phyloP scores from a whole-genome alignment of 2,329 filamentous ascomycete species.

The Fusarium globosum region DNA sequence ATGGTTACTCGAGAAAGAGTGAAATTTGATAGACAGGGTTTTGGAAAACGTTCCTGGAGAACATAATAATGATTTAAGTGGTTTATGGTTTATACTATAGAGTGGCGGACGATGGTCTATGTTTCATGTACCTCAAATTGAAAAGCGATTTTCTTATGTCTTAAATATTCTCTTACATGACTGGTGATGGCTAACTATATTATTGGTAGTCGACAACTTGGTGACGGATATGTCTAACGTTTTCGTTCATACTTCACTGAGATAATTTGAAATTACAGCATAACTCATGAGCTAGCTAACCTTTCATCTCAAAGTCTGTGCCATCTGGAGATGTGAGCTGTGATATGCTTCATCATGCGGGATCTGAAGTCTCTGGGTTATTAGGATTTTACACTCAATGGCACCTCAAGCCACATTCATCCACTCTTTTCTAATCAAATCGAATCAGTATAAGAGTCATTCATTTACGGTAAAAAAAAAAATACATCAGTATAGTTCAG shows the following conservation, averaged over 20 bases:
- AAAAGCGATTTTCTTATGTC: constrained; percentile 35
- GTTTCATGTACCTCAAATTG: constrained; percentile 33
- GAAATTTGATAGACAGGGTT: constrained; percentile 15
- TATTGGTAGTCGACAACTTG: neutral
- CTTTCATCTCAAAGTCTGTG: neutral
- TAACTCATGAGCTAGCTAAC: no score
- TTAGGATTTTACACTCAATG: neutral
- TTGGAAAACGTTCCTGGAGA: constrained; percentile 28
- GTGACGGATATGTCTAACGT: neutral
- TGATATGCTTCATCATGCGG: neutral
- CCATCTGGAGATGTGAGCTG: neutral
- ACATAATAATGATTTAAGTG: constrained; percentile 40
- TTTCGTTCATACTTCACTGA: neutral
- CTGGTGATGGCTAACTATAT: neutral
- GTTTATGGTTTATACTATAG: constrained; percentile 31
- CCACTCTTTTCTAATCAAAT: neutral
- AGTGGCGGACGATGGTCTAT: constrained; percentile 15
- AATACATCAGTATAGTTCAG: neutral
- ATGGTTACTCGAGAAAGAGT: constrained; percentile 1
- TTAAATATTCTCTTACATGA: neutral
- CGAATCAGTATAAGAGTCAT: neutral
- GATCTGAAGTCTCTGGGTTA: neutral
- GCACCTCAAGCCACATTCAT: neutral
- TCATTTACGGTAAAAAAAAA: neutral
- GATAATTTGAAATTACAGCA: neutral